Percentiles rank a stretch among this genome's conserved stretches.
Evolutionary conservation across 148 eudicot genomes (phyloP).

Genomic region (Drosera capensis): DNA sequence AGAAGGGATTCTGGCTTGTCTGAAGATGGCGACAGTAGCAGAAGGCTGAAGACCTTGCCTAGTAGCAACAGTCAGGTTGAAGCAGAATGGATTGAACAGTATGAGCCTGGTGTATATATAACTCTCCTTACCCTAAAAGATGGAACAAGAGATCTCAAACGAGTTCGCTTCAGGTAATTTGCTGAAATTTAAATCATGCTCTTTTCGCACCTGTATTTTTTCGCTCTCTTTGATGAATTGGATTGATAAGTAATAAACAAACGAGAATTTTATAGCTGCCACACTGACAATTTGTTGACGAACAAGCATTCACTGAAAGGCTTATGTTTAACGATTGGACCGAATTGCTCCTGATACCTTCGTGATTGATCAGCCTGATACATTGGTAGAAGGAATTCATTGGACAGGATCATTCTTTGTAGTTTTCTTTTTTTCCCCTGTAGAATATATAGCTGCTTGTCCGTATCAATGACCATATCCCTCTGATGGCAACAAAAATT

Average conservation of each 20-base stretch:
- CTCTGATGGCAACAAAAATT: too few relatives aligned
- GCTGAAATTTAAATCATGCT: not conserved
- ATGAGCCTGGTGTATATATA: slow-evolving; percentile 93
- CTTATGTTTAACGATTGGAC: too few relatives aligned
- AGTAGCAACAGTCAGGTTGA: slow-evolving; percentile 34
- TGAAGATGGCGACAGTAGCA: slow-evolving; percentile 35
- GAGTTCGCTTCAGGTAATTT: slow-evolving; percentile 95
- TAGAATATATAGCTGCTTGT: too few relatives aligned
- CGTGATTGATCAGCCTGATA: too few relatives aligned
- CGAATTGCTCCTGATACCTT: too few relatives aligned
- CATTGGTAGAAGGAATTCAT: too few relatives aligned
- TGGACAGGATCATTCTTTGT: too few relatives aligned
- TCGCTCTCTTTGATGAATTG: not conserved
- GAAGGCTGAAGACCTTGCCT: slow-evolving; percentile 17
- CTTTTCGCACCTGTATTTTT: not conserved
- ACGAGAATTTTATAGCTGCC: too few relatives aligned
- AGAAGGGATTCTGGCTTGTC: slow-evolving; percentile 20
- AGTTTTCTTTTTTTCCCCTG: too few relatives aligned
- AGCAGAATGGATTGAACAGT: slow-evolving; percentile 97
- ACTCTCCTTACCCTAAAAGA: slow-evolving; percentile 81
- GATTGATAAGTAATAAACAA: not conserved
- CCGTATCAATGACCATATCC: too few relatives aligned
- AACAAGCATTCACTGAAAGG: too few relatives aligned
- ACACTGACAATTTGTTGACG: too few relatives aligned
- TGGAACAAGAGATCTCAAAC: slow-evolving; percentile 91